These are phyloP conservation scores for Psidium guajava DNA, from an alignment of 345 rosid genomes.

Conservation along the genomic window DNA sequence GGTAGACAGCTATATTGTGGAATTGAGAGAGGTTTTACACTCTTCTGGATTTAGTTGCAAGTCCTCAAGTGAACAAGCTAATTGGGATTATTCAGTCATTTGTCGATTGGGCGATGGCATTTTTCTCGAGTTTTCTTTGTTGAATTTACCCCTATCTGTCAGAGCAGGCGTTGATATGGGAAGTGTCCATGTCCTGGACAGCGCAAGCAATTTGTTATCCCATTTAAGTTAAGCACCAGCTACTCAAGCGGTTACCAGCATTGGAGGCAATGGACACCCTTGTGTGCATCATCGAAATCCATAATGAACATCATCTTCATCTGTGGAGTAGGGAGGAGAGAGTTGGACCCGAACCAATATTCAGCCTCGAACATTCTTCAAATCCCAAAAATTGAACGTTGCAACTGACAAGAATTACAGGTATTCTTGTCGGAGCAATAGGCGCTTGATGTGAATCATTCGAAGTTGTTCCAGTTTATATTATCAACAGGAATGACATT, in stretches of 20 bases:
- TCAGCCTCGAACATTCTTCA: neutral
- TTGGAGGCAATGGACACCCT: neutral
- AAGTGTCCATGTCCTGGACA: neutral
- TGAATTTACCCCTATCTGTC: neutral
- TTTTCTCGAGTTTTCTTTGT: neutral
- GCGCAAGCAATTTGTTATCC: neutral
- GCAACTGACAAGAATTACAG: neutral
- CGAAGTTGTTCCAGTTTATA: neutral
- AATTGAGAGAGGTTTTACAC: neutral
- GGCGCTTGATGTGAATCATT: neutral
- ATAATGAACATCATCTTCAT: neutral
- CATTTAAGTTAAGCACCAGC: neutral
- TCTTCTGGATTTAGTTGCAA: neutral
- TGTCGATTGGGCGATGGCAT: neutral
- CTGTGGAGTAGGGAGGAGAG: neutral
- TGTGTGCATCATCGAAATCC: neutral
- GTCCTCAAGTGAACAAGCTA: neutral
- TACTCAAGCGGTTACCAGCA: neutral
- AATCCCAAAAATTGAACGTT: neutral
- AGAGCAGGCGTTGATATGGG: neutral
- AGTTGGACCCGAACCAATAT: neutral
- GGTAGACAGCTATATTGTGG: neutral
- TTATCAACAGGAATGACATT: neutral
- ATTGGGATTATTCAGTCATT: neutral
- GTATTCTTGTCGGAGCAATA: neutral